Conservation (phyloP, 768 basidiomycete species). For the Mycena galopus region DNA sequence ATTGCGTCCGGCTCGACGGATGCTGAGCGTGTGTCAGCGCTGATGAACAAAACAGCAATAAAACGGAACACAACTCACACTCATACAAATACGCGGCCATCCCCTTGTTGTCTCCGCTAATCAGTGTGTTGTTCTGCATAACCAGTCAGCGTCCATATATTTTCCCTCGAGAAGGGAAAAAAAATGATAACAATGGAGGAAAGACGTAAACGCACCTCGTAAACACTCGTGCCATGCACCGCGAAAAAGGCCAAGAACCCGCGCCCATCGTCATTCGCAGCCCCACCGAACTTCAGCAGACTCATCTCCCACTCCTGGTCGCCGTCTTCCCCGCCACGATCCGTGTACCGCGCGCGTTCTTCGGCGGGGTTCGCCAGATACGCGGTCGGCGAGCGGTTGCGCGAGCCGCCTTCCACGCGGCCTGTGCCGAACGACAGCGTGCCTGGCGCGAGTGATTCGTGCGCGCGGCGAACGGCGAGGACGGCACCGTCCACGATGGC, state of each 20-base stretch:
- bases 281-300: conserved; percentile 63
- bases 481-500: conserved; percentile 81
- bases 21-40: conserved; percentile 51
- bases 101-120: conserved; percentile 87
- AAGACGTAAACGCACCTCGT: conserved; percentile 62
- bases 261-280: conserved; percentile 47
- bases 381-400: conserved; percentile 81
- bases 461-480: conserved; percentile 75
- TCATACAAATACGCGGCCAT: conserved; percentile 89
- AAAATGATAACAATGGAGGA: neutral
- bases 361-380: conserved; percentile 81
- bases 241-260: conserved; percentile 83
- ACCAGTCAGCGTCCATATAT: neutral
- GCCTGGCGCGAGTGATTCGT: conserved; percentile 72
- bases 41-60: neutral
- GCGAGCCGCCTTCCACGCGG: conserved; percentile 74
- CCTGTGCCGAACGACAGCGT: conserved; percentile 76
- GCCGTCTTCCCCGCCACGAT: conserved; percentile 35
- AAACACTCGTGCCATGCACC: conserved; percentile 86
- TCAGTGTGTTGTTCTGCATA: conserved; percentile 81
- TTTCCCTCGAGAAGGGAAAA: neutral
- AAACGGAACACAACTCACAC: conserved; percentile 52
- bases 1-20: conserved; percentile 70
- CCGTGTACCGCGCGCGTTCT: conserved; percentile 75
- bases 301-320: conserved; percentile 84